Evolutionary conservation across 441 rosid species (phyloP).

Genomic region (Geranium incanum): DNA sequence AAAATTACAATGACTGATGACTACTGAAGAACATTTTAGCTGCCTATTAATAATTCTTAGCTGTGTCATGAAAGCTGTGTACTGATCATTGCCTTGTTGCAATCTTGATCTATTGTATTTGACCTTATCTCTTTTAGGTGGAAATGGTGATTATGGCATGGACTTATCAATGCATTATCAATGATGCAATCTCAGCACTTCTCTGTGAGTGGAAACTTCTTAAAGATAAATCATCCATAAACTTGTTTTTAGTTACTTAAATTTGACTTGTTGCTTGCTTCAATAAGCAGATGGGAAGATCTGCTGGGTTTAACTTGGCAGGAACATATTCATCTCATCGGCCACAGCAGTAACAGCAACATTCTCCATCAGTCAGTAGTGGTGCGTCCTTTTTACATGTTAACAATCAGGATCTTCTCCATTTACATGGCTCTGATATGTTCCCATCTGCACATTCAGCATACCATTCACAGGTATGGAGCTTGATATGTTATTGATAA

Average conservation of each 20-base stretch:
- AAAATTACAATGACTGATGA: background rate
- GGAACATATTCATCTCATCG: slow-evolving; percentile 62
- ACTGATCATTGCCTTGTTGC: slow-evolving; percentile 1
- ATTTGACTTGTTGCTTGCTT: slow-evolving; percentile 10
- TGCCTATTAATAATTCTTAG: background rate
- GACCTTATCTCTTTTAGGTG: slow-evolving; percentile 42
- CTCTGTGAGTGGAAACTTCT: slow-evolving; percentile 50
- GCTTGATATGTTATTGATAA: background rate
- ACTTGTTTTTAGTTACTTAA: slow-evolving; percentile 15
- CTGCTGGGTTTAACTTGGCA: slow-evolving; percentile 74
- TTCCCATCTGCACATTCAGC: slow-evolving; percentile 70
- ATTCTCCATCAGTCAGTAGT: slow-evolving; percentile 63
- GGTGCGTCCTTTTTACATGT: slow-evolving; percentile 55
- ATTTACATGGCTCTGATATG: slow-evolving; percentile 67
- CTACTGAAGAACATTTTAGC: background rate
- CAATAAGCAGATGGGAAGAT: slow-evolving; percentile 68
- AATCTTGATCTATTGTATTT: background rate
- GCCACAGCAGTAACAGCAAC: slow-evolving; percentile 74
- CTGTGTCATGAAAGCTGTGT: slow-evolving; percentile 7
- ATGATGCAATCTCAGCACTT: slow-evolving; percentile 98
- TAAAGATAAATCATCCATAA: slow-evolving; percentile 13
- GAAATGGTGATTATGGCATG: slow-evolving; percentile 80
- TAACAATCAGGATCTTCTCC: slow-evolving; percentile 71
- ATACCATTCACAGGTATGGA: slow-evolving; percentile 80
- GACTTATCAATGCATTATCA: slow-evolving; percentile 67